phyloP scores from a whole-genome alignment of 2,329 filamentous ascomycete genomes.

The Colletotrichum limetticola region DNA sequence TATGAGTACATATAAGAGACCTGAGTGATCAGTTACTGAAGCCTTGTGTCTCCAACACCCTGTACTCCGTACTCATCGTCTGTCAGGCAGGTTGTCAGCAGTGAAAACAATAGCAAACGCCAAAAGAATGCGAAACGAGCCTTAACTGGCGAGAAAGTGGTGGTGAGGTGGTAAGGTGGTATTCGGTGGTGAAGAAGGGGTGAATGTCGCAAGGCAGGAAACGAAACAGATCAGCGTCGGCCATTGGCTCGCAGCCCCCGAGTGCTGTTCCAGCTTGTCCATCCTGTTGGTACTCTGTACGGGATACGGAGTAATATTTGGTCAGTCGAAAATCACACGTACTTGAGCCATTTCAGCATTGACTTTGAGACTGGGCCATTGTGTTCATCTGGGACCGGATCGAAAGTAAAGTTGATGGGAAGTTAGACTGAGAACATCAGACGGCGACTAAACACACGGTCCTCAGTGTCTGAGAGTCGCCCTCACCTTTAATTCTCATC shows the following conservation, averaged over 20 bases:
- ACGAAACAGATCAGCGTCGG: conserved; percentile 15
- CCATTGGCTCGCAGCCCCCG: conserved; percentile 5
- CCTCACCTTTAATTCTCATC: background rate
- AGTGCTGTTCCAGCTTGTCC: background rate
- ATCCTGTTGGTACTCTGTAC: background rate
- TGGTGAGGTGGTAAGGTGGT: background rate
- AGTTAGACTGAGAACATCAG: background rate
- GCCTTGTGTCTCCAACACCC: too few relatives aligned
- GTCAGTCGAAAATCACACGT: background rate
- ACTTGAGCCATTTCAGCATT: background rate
- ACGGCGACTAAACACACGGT: background rate
- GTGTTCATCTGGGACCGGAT: background rate
- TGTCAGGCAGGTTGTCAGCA: background rate
- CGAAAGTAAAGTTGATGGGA: background rate
- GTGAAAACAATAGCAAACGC: background rate
- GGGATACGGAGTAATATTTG: background rate
- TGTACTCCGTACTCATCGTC: background rate
- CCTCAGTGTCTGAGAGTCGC: background rate
- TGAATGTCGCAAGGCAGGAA: conserved; percentile 20
- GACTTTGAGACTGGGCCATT: background rate
- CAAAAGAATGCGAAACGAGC: background rate
- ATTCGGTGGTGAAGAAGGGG: background rate
- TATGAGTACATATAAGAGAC: background rate
- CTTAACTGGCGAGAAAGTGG: background rate
- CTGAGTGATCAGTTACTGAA: background rate